These are phyloP conservation scores for Trypanosoma lewisi DNA, from an alignment of 208 protist species.

Conservation along the genomic window DNA sequence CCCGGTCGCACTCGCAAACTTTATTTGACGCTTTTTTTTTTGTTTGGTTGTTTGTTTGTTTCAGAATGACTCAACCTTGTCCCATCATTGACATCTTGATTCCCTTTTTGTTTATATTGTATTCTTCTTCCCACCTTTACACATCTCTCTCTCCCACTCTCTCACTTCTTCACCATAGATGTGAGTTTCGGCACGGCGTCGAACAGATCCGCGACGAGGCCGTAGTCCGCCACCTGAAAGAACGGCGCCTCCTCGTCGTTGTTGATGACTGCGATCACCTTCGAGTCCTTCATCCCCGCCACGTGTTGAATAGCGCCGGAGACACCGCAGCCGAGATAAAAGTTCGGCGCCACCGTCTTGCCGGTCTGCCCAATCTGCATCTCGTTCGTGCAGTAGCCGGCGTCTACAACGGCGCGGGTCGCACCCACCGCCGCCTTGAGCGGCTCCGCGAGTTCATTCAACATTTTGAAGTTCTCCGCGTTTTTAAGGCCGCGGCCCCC, in stretches of 20 bases:
- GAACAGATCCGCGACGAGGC: slow-evolving; percentile 96
- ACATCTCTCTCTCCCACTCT: no score
- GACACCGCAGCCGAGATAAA: slow-evolving; percentile 98
- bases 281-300: slow-evolving; percentile 99
- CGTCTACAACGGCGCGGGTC: slow-evolving; percentile 97
- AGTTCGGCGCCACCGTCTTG: slow-evolving; percentile 97
- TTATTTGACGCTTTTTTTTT: no score
- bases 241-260: slow-evolving; percentile 98
- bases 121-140: no score
- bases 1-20: no score
- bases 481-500: slow-evolving; percentile 97
- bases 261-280: slow-evolving; percentile 96
- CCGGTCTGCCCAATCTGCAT: slow-evolving; percentile 98
- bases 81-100: no score
- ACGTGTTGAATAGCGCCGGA: slow-evolving; percentile 96
- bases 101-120: no score
- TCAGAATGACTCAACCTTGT: no score
- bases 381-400: slow-evolving; percentile 90
- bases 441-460: slow-evolving; percentile 94
- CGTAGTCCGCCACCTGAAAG: slow-evolving; percentile 97
- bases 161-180: slow-evolving; percentile 69
- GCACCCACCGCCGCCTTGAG: slow-evolving; percentile 95
- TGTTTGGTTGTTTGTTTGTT: no score
- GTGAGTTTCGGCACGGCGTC: slow-evolving; percentile 92
- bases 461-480: slow-evolving; percentile 97